Evolutionary conservation across 1,284 basidiomycete genomes (phyloP).

Genomic region (Irpex sp.): DNA sequence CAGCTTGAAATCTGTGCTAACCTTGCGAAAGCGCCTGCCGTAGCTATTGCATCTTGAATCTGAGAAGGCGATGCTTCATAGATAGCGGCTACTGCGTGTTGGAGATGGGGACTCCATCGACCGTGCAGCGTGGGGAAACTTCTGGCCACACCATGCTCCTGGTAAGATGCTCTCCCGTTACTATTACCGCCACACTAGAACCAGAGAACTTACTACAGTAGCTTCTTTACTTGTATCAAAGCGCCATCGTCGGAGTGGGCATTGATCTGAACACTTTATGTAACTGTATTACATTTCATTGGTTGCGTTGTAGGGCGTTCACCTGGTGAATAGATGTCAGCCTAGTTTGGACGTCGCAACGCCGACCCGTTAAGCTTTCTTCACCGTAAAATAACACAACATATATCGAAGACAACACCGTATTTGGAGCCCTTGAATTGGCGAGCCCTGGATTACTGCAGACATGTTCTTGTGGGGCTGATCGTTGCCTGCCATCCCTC

Average conservation of each 20-base stretch:
- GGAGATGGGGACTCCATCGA: neutral
- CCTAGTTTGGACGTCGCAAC: neutral
- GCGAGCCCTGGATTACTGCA: neutral
- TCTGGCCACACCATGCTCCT: neutral
- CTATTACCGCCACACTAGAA: neutral
- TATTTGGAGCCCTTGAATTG: neutral
- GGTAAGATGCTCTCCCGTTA: neutral
- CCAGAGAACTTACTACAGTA: neutral
- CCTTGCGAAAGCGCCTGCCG: neutral
- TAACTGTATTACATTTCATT: neutral
- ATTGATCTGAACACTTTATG: neutral
- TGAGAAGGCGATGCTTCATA: neutral
- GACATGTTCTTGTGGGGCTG: neutral
- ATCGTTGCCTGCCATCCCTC: neutral
- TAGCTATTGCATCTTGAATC: neutral
- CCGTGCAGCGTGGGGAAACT: neutral
- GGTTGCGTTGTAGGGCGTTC: neutral
- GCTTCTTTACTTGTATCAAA: neutral
- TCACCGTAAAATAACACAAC: neutral
- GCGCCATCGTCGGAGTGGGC: neutral
- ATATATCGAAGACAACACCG: neutral
- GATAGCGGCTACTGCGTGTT: neutral
- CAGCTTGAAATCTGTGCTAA: neutral
- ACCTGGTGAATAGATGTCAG: neutral
- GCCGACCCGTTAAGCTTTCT: neutral